A percentile compares a stretch with the other conserved stretches of the same genome.
These are phyloP conservation scores for cucumber (Cucumis sativus) DNA, from an alignment of 306 rosid species.

Conservation along the genomic window DNA sequence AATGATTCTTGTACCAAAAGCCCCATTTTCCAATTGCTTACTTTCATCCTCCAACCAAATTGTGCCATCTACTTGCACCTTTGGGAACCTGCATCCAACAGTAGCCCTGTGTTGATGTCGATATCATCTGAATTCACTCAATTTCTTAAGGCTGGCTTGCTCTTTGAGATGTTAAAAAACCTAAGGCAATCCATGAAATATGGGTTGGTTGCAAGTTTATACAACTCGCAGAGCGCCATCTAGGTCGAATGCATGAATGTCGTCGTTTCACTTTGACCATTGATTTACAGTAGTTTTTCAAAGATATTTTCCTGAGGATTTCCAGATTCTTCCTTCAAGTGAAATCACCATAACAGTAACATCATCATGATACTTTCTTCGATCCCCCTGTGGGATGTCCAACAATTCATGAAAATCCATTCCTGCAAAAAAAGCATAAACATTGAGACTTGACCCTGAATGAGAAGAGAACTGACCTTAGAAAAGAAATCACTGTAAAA, in stretches of 20 bases:
- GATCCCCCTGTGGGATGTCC: slow-evolving; percentile 96
- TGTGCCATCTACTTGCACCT: slow-evolving; percentile 26
- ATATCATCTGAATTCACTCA: slow-evolving; percentile 12
- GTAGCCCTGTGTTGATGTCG: slow-evolving; percentile 24
- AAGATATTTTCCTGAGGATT: slow-evolving; percentile 88
- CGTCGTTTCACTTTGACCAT: slow-evolving; percentile 14
- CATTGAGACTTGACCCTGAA: not conserved
- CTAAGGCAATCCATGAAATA: slow-evolving; percentile 34
- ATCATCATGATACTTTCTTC: slow-evolving; percentile 97
- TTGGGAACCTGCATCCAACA: slow-evolving; percentile 16
- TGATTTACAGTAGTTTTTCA: slow-evolving; percentile 27
- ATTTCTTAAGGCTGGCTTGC: not conserved
- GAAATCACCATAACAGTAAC: slow-evolving; percentile 97
- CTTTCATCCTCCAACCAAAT: slow-evolving; percentile 29
- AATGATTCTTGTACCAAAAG: slow-evolving; percentile 32
- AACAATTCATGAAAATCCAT: slow-evolving; percentile 92
- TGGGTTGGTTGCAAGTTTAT: slow-evolving; percentile 34
- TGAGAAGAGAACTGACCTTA: not conserved
- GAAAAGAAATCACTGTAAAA: not conserved
- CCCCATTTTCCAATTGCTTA: slow-evolving; percentile 24
- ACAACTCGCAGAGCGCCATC: slow-evolving; percentile 20
- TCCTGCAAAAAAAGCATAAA: slow-evolving; percentile 40
- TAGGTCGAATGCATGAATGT: slow-evolving; percentile 17
- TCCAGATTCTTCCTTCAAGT: slow-evolving; percentile 99
- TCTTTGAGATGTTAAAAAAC: not conserved